phyloP scores from a whole-genome alignment of 2,329 filamentous ascomycete genomes.

The Aureobasidium leucospermi region DNA sequence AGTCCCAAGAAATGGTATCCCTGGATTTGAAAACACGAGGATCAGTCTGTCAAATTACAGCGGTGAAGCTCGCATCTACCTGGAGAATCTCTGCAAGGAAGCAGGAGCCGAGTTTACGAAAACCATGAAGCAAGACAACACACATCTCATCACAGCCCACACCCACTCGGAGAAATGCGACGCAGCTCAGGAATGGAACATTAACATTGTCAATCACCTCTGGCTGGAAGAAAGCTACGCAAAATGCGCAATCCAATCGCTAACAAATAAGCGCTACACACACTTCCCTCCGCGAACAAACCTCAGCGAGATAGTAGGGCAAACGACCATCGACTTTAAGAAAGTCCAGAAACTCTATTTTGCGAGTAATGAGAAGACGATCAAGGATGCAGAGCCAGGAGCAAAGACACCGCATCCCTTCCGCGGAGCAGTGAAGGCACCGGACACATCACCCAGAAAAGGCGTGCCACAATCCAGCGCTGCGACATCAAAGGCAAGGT shows the following conservation, averaged over 20 bases:
- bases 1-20: slow-evolving; percentile 65
- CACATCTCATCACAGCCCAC: slow-evolving; percentile 87
- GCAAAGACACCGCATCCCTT: slow-evolving; percentile 4
- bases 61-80: slow-evolving; percentile 83
- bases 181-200: slow-evolving; percentile 86
- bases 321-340: slow-evolving; percentile 71
- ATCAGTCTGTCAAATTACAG: slow-evolving; percentile 96
- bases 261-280: slow-evolving; percentile 69
- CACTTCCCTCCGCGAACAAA: slow-evolving; percentile 87
- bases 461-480: slow-evolving; percentile 17
- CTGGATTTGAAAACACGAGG: slow-evolving; percentile 65
- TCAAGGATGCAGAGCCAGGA: background rate
- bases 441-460: slow-evolving; percentile 17
- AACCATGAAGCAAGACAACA: slow-evolving; percentile 91
- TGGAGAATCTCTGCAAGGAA: slow-evolving; percentile 83
- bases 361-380: slow-evolving; percentile 23
- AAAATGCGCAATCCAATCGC: slow-evolving; percentile 67
- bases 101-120: slow-evolving; percentile 86
- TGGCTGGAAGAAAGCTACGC: slow-evolving; percentile 98
- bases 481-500: background rate
- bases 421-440: slow-evolving; percentile 9
- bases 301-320: slow-evolving; percentile 83
- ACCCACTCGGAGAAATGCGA: slow-evolving; percentile 86
- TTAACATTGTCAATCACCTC: slow-evolving; percentile 84
- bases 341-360: slow-evolving; percentile 65